phyloP scores from a whole-genome alignment of 2,329 filamentous ascomycete genomes.

The Zasmidium cellare region DNA sequence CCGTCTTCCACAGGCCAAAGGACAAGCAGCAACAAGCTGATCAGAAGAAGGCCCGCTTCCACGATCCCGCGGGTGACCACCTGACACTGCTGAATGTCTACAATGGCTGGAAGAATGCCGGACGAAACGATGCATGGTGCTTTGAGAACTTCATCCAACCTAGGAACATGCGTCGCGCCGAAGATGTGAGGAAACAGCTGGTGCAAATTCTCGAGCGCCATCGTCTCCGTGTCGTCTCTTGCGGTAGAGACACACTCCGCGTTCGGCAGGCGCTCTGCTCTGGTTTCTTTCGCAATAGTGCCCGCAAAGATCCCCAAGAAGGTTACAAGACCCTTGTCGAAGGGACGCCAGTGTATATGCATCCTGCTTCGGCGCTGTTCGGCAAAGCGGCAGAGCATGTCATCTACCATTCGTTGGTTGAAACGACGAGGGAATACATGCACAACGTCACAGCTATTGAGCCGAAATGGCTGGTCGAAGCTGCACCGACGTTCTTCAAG shows the following conservation, averaged over 20 bases:
- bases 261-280: conserved; percentile 86
- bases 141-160: conserved; percentile 98
- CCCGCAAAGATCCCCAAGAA: conserved; percentile 92
- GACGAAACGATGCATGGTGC: conserved; percentile 86
- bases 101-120: conserved; percentile 89
- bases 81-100: conserved; percentile 95
- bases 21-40: conserved; percentile 97
- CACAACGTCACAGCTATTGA: conserved; percentile 90
- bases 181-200: conserved; percentile 90
- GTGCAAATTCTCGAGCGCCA: conserved; percentile 93
- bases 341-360: conserved; percentile 90
- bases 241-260: conserved; percentile 81
- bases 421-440: conserved; percentile 99
- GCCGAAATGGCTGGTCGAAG: conserved; percentile 90
- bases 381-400: conserved; percentile 97
- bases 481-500: conserved; percentile 98
- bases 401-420: conserved; percentile 84
- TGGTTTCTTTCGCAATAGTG: conserved; percentile 94
- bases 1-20: conserved; percentile 91
- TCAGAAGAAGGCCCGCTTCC: conserved; percentile 96
- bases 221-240: conserved; percentile 77
- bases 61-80: conserved; percentile 92
- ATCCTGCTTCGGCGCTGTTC: conserved; percentile 87
- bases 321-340: conserved; percentile 98
- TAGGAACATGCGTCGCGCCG: conserved; percentile 80